Conservation (phyloP, 257 asterid genomes). For the Fraxinus quadrangulata region DNA sequence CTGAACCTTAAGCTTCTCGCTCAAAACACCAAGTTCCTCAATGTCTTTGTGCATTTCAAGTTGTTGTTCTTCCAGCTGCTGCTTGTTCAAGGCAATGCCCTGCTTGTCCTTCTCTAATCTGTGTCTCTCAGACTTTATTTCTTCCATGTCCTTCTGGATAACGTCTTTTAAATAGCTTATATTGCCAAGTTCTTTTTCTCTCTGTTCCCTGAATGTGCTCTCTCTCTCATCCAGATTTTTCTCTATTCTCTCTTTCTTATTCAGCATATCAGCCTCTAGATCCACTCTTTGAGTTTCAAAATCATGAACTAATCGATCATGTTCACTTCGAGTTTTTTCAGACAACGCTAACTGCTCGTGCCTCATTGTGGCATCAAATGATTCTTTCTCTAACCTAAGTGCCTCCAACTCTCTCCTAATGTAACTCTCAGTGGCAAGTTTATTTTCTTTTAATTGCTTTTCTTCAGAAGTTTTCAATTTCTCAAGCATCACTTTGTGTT, state of each 20-base stretch:
- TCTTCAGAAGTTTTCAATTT: constrained; percentile 46
- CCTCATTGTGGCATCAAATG: constrained; percentile 67
- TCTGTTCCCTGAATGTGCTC: constrained; percentile 52
- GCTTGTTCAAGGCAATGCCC: constrained; percentile 47
- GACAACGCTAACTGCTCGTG: constrained; percentile 54
- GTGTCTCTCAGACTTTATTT: constrained; percentile 41
- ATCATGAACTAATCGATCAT: constrained; percentile 48
- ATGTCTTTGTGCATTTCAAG: constrained; percentile 75
- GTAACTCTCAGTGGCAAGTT: constrained; percentile 51
- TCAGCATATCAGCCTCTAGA: constrained; percentile 71
- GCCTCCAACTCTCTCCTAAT: constrained; percentile 64
- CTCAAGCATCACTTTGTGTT: constrained; percentile 51
- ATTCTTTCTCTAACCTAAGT: constrained; percentile 64
- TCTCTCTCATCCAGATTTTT: constrained; percentile 53
- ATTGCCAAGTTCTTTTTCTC: constrained; percentile 41
- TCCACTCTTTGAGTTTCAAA: constrained; percentile 54
- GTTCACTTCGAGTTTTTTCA: constrained; percentile 52
- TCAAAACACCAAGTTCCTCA: constrained; percentile 62
- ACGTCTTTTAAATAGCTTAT: constrained; percentile 51
- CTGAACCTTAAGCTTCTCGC: constrained; percentile 63
- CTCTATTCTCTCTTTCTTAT: constrained; percentile 62
- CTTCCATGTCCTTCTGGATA: constrained; percentile 46
- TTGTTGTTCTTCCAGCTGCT: constrained; percentile 66
- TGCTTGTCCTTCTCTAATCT: constrained; percentile 63
- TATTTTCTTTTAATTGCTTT: constrained; percentile 55